Conservation (phyloP, 2,329 filamentous ascomycete species). For the Aureobasidium sp. region DNA sequence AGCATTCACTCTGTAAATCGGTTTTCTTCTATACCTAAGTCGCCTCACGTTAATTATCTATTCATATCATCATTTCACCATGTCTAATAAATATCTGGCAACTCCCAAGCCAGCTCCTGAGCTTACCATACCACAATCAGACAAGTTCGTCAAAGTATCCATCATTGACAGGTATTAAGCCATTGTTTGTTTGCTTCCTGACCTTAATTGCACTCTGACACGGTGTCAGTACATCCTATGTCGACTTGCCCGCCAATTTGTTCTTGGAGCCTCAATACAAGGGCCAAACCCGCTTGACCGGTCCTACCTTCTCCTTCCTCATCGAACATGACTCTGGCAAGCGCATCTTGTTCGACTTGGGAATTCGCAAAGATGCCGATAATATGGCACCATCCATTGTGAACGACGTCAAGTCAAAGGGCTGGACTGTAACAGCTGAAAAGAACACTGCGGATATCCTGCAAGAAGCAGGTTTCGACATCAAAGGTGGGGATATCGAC, state of each 20-base stretch:
- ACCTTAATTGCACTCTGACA: not conserved
- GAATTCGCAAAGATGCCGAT: slow-evolving; percentile 38
- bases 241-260: slow-evolving; percentile 22
- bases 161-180: slow-evolving; percentile 25
- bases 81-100: slow-evolving; percentile 17
- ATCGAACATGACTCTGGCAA: slow-evolving; percentile 38
- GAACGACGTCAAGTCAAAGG: slow-evolving; percentile 23
- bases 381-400: slow-evolving; percentile 28
- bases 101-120: slow-evolving; percentile 23
- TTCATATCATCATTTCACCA: not conserved
- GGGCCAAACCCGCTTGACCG: slow-evolving; percentile 28
- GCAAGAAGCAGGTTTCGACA: slow-evolving; percentile 29
- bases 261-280: slow-evolving; percentile 33
- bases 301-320: slow-evolving; percentile 39
- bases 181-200: not conserved
- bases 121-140: slow-evolving; percentile 26
- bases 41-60: not conserved
- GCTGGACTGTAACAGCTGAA: slow-evolving; percentile 31
- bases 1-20: not conserved
- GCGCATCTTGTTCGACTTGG: slow-evolving; percentile 40
- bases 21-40: not conserved
- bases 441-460: slow-evolving; percentile 37
- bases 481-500: slow-evolving; percentile 27
- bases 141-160: slow-evolving; percentile 26
- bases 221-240: slow-evolving; percentile 23